Conservation (phyloP, 495 filamentous ascomycete species). For the Annulohypoxylon moriforme region DNA sequence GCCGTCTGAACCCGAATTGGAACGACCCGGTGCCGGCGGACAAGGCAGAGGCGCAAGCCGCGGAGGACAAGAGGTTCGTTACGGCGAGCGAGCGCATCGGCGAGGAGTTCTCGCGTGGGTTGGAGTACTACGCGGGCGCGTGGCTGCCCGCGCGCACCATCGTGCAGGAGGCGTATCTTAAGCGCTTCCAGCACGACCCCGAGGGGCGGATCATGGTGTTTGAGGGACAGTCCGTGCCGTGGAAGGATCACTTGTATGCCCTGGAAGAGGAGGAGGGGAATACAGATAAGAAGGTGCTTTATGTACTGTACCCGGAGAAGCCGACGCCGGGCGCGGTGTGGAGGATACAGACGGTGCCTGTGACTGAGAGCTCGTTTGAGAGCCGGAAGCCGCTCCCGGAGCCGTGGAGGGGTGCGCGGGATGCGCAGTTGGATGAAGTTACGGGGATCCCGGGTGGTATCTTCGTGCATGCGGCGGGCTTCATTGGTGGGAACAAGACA, state of each 20-base stretch:
- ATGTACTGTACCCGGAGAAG: slow-evolving; percentile 93
- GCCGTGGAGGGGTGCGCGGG: slow-evolving; percentile 88
- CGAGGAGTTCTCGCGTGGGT: slow-evolving; percentile 80
- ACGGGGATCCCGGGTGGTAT: slow-evolving; percentile 80
- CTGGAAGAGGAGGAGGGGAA: slow-evolving; percentile 75
- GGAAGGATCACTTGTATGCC: slow-evolving; percentile 95
- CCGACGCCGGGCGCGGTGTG: slow-evolving; percentile 77
- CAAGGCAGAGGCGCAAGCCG: slow-evolving; percentile 70
- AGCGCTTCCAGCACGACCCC: slow-evolving; percentile 72
- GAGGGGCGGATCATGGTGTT: slow-evolving; percentile 85
- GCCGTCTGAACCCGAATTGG: slow-evolving; percentile 81
- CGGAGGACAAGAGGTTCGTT: slow-evolving; percentile 83
- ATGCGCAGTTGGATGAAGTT: slow-evolving; percentile 81
- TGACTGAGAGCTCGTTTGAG: slow-evolving; percentile 83
- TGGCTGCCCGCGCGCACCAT: slow-evolving; percentile 91
- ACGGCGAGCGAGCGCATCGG: slow-evolving; percentile 84
- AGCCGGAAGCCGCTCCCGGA: slow-evolving; percentile 91
- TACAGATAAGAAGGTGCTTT: slow-evolving; percentile 67
- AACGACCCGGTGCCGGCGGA: slow-evolving; percentile 62
- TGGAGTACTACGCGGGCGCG: slow-evolving; percentile 74
- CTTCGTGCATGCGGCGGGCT: slow-evolving; percentile 94
- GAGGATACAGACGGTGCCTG: slow-evolving; percentile 90
- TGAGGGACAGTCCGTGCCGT: slow-evolving; percentile 78
- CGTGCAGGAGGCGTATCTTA: slow-evolving; percentile 75
- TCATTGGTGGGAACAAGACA: slow-evolving; percentile 94